Percentiles rank a stretch among this genome's conserved stretches.
phyloP scores from a whole-genome alignment of 305 asterid species.

The Solanum hybrid region DNA sequence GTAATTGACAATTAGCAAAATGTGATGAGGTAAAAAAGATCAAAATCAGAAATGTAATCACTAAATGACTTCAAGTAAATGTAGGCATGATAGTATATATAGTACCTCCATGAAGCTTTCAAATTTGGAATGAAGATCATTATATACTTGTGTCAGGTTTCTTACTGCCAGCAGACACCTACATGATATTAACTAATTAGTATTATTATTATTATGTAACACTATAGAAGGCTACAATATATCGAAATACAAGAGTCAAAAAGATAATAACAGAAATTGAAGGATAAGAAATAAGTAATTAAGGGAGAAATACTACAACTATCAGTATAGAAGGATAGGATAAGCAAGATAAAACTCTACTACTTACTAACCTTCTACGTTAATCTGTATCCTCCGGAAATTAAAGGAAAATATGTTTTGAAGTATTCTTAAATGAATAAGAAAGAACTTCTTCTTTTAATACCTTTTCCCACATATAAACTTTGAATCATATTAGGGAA shows the following conservation, averaged over 20 bases:
- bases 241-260: neutral
- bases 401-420: neutral
- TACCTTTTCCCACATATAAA: neutral
- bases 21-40: neutral
- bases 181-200: neutral
- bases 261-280: neutral
- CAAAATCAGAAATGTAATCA: neutral
- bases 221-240: neutral
- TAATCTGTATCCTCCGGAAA: neutral
- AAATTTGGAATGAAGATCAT: conserved; percentile 13
- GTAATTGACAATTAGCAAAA: neutral
- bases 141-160: conserved; percentile 17
- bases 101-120: conserved; percentile 24
- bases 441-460: neutral
- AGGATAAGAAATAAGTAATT: neutral
- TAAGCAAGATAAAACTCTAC: neutral
- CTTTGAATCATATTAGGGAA: neutral
- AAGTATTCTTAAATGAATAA: neutral
- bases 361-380: neutral
- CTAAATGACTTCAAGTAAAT: neutral
- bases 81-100: neutral
- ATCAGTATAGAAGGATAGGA: neutral
- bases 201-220: neutral
- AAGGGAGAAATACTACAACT: neutral
- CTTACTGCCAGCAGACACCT: conserved; percentile 27